Evolutionary conservation across 192 early-diverging fungal genomes (phyloP).

Genomic region (Coemansia sp.): DNA sequence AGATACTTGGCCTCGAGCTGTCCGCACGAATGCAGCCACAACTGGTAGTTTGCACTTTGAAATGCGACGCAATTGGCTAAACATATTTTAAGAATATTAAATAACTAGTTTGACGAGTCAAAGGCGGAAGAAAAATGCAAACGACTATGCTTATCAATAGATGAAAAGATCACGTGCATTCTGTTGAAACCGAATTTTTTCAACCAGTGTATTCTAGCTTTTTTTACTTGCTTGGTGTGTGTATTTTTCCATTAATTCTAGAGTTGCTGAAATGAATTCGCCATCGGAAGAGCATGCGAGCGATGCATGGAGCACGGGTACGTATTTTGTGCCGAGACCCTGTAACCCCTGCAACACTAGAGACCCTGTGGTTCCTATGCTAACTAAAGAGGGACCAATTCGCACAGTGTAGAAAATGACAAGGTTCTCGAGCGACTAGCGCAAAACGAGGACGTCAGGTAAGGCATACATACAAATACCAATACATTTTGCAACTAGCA

Average conservation of each 20-base stretch:
- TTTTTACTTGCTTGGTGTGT: not conserved
- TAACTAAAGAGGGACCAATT: not conserved
- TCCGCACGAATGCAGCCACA: too few species aligned
- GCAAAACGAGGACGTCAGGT: conserved; percentile 38
- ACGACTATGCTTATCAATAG: not conserved
- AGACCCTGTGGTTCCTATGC: not conserved
- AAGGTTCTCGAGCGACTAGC: conserved; percentile 34
- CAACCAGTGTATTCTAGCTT: not conserved
- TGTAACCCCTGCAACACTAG: not conserved
- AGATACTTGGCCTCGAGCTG: not conserved
- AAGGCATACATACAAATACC: not conserved
- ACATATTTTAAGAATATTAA: conserved; percentile 1
- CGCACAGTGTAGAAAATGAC: conserved; percentile 24
- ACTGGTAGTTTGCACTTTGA: not conserved
- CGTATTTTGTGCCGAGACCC: not conserved
- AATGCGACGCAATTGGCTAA: conserved; percentile 6
- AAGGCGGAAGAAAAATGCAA: not conserved
- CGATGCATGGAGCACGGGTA: conserved; percentile 20
- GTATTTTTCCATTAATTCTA: not conserved
- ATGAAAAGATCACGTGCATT: conserved; percentile 3
- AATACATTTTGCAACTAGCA: not conserved
- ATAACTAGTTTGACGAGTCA: not conserved
- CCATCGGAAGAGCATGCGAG: conserved; percentile 4
- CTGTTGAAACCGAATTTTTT: not conserved
- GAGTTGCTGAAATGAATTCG: not conserved